phyloP scores from a whole-genome alignment of 192 early-diverging fungal species.

The Backusella psychrophila region DNA sequence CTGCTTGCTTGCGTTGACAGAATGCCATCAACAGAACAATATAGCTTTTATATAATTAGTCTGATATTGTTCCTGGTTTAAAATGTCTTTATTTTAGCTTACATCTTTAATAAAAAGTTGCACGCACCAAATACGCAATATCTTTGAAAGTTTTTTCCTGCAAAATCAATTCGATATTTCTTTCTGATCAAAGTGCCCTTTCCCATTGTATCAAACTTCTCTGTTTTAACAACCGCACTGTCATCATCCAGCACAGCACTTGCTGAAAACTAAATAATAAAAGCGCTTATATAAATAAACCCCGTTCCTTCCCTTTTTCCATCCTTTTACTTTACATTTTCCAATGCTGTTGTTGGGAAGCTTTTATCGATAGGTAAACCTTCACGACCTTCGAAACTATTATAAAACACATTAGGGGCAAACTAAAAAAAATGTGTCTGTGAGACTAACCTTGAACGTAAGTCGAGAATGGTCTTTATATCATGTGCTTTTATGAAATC shows the following conservation, averaged over 20 bases:
- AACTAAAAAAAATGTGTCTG: neutral
- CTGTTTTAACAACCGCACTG: neutral
- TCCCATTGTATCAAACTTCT: neutral
- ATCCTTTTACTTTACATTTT: slow-evolving; percentile 11
- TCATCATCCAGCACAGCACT: neutral
- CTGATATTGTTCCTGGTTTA: neutral
- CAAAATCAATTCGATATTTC: slow-evolving; percentile 29
- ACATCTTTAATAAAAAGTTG: slow-evolving; percentile 22
- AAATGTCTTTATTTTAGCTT: neutral
- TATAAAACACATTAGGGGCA: neutral
- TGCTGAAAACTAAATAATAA: neutral
- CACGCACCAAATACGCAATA: slow-evolving; percentile 19
- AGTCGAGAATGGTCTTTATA: slow-evolving; percentile 42
- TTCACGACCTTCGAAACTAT: slow-evolving; percentile 7
- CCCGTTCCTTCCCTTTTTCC: neutral
- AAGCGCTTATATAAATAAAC: neutral
- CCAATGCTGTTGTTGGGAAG: slow-evolving; percentile 19
- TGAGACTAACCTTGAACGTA: slow-evolving; percentile 32
- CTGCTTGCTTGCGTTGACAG: slow-evolving; percentile 24
- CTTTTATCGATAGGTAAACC: slow-evolving; percentile 23
- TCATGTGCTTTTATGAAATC: slow-evolving; percentile 22
- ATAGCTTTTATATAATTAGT: slow-evolving; percentile 25
- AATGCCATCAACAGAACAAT: slow-evolving; percentile 28
- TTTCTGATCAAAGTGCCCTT: neutral
- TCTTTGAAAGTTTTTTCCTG: slow-evolving; percentile 22